Evolutionary conservation across 768 basidiomycete genomes (phyloP), one percentile per base, ranked within the genome.

Genomic region (Mycena capillaripes): DNA sequence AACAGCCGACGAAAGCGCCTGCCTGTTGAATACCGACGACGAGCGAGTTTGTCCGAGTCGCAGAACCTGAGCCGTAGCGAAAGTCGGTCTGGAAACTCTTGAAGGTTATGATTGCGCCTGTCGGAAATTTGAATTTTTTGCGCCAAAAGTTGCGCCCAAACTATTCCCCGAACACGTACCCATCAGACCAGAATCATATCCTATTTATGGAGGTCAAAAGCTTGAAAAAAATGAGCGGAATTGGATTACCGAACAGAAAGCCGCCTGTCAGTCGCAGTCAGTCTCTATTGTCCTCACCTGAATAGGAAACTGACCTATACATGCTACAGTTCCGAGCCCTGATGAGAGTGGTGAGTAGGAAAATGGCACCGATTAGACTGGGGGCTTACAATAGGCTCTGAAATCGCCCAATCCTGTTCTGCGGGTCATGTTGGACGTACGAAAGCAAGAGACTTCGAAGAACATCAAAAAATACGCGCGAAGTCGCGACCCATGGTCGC

Each of bases 91-190:
- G 65, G 30, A 66, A 66, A 34, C 55, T 57, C 10, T 25, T n/a
- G n/a, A 66, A 66, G 9, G 65, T 66, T 53, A 66, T 66, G 23
- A 66, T 66, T 34, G 65, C 65, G n/a, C 65, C 65, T 66, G n/a
- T 9, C 42, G 14, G 16, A 34, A 23, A 6, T 50, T 34, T 8
- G 36, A n/a, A 34, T 14, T 32, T 25, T 25, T 17, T 29, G 32
- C n/a, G n/a, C n/a, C n/a, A n/a, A n/a, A n/a, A n/a, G n/a, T n/a
- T n/a, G n/a, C n/a, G 38, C 38, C 4, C 10, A 29, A 21, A 17
- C 5, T 21, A 19, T 6, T 27, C 3, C 1, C 16, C 2, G 17
- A 10, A 19, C 30, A 6, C 65, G 38, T 29, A 66, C 65, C 65
- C 65, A 66, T 66, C 11, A 66, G 56, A 21, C 65, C 65, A 21